phyloP scores from a whole-genome alignment of 2,329 filamentous ascomycete species.

The Alternaria atra region DNA sequence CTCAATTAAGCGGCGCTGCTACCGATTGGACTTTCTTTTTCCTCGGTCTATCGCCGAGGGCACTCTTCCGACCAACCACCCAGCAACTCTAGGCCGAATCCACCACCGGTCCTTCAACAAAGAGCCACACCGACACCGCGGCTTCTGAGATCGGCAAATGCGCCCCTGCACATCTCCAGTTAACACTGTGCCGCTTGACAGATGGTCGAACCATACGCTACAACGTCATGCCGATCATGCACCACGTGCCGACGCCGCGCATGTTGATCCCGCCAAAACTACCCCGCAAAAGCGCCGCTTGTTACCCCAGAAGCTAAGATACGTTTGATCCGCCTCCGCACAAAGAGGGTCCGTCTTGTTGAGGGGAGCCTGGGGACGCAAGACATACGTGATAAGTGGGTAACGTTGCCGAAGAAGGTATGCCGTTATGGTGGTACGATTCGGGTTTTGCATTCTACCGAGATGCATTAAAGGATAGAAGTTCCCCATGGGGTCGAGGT shows the following conservation, averaged over 20 bases:
- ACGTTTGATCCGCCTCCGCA: conserved; percentile 13
- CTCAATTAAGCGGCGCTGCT: background rate
- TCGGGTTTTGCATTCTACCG: conserved; percentile 25
- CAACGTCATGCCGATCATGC: conserved; percentile 17
- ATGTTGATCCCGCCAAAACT: conserved; percentile 19
- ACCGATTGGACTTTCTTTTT: background rate
- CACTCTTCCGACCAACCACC: background rate
- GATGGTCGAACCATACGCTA: conserved; percentile 19
- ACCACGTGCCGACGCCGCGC: conserved; percentile 7
- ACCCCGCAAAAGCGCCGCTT: conserved; percentile 31
- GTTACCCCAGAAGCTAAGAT: conserved; percentile 25
- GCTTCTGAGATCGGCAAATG: conserved; percentile 20
- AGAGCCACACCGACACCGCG: conserved; percentile 2
- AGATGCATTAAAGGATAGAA: conserved; percentile 18
- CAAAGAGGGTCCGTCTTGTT: conserved; percentile 10
- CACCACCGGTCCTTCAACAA: conserved; percentile 7
- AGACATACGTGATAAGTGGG: conserved; percentile 5
- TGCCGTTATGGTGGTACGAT: conserved; percentile 11
- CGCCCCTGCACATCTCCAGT: conserved; percentile 5
- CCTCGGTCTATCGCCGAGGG: conserved; percentile 5
- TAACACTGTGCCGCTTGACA: background rate
- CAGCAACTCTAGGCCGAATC: background rate
- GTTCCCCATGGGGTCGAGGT: conserved; percentile 4
- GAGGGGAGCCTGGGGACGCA: background rate
- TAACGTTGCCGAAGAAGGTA: conserved; percentile 16